Conservation (phyloP, 2,329 filamentous ascomycete genomes). For the Calonectria ilicicola region DNA sequence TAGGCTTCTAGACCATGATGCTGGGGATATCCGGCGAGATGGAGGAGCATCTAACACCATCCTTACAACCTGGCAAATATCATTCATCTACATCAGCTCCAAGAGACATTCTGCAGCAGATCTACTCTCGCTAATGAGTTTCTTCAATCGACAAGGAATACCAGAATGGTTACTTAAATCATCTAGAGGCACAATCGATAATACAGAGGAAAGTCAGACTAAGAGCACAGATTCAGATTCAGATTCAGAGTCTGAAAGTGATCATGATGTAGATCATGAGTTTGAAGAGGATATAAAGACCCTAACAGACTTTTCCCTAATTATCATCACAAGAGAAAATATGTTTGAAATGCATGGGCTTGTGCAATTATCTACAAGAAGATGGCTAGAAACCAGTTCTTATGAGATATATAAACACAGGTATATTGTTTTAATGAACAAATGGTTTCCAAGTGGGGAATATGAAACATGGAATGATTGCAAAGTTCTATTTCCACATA, state of each 20-base stretch:
- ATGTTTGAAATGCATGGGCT: neutral
- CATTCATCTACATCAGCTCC: neutral
- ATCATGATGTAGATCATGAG: neutral
- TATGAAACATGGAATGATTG: neutral
- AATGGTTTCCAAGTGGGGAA: neutral
- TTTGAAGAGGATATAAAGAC: neutral
- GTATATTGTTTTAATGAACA: neutral
- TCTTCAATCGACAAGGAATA: constrained; percentile 6
- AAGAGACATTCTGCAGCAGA: constrained; percentile 9
- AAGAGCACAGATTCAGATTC: neutral
- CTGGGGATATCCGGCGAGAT: constrained; percentile 1
- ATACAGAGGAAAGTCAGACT: neutral
- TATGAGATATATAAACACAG: neutral
- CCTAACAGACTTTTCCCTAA: neutral
- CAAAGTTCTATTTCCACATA: neutral
- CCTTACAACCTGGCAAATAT: neutral
- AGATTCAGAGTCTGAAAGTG: neutral
- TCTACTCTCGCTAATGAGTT: constrained; percentile 15
- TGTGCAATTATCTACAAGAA: neutral
- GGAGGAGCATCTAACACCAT: neutral
- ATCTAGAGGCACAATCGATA: neutral
- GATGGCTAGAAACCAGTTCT: neutral
- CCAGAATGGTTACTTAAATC: neutral
- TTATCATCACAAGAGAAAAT: neutral
- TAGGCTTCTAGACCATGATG: neutral